phyloP scores from a whole-genome alignment of 73 alveolate species.

The Paramecium octaurelia region DNA sequence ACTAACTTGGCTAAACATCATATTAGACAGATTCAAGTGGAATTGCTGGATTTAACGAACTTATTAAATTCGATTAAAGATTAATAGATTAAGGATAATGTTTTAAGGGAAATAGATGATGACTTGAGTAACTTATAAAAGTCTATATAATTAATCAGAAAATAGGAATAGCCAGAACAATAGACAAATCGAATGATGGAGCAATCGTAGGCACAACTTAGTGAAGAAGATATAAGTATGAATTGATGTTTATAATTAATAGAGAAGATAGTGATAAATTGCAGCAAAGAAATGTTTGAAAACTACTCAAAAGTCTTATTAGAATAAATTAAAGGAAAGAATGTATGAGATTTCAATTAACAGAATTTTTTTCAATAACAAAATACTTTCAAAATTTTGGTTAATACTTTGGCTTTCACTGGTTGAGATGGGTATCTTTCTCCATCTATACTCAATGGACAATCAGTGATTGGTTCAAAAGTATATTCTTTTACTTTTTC shows the following conservation, averaged over 20 bases:
- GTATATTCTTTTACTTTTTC: conserved; percentile 37
- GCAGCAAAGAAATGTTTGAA: conserved; percentile 29
- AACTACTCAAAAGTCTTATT: conserved; percentile 9
- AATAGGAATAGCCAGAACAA: not conserved
- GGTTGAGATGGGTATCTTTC: not conserved
- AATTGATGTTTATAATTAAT: not conserved
- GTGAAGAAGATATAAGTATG: conserved; percentile 19
- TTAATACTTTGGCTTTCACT: not conserved
- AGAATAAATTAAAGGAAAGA: not conserved
- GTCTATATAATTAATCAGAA: not conserved
- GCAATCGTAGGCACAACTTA: not conserved
- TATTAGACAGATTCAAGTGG: not conserved
- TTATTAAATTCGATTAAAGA: not conserved
- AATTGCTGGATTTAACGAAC: not conserved
- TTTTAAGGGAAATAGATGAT: conserved; percentile 4
- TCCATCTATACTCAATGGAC: conserved; percentile 53
- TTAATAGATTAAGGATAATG: not conserved
- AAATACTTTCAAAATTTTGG: not conserved
- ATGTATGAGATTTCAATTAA: not conserved
- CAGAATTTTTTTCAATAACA: not conserved
- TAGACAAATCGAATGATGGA: not conserved
- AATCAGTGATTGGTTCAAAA: not conserved
- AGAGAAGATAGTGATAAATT: not conserved
- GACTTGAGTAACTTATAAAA: not conserved
- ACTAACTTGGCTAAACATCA: conserved; percentile 42